Evolutionary conservation across 768 basidiomycete genomes (phyloP).

Genomic region (Terana coerulea): DNA sequence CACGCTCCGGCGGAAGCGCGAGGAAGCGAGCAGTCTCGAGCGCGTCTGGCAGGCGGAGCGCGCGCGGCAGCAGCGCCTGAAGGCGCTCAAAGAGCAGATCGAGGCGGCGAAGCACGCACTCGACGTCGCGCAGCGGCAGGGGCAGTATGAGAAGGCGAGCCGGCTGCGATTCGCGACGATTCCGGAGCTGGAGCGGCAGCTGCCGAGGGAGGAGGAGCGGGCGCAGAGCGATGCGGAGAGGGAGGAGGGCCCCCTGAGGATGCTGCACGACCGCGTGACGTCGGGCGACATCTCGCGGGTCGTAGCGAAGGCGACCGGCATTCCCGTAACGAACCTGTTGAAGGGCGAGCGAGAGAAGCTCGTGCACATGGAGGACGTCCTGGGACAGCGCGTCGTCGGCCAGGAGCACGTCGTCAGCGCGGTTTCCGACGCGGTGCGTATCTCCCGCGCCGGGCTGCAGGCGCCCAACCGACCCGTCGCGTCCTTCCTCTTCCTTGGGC

Average conservation of each 20-base stretch:
- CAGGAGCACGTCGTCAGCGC: conserved; percentile 87
- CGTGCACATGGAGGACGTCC: conserved; percentile 86
- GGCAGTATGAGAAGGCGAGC: conserved; percentile 81
- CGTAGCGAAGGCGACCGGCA: conserved; percentile 85
- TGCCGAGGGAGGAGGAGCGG: conserved; percentile 51
- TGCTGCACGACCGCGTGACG: conserved; percentile 84
- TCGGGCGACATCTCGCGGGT: conserved; percentile 88
- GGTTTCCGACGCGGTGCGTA: conserved; percentile 86
- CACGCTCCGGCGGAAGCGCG: conserved; percentile 55
- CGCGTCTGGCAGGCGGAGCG: conserved; percentile 78
- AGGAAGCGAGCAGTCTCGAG: conserved; percentile 57
- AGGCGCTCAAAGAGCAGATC: conserved; percentile 67
- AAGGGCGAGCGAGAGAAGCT: conserved; percentile 90
- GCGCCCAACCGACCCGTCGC: conserved; percentile 88
- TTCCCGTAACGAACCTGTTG: conserved; percentile 83
- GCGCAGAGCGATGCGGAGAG: conserved; percentile 36
- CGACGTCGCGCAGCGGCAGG: conserved; percentile 85
- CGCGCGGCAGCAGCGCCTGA: conserved; percentile 61
- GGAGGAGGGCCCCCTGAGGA: conserved; percentile 47
- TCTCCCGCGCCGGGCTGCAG: conserved; percentile 88
- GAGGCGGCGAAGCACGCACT: conserved; percentile 84
- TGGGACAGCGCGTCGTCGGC: conserved; percentile 76
- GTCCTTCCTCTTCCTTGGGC: conserved; percentile 88
- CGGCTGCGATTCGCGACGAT: conserved; percentile 83
- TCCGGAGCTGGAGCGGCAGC: conserved; percentile 69